Base-by-base conservation (phyloP, 352 stramenopile genomes). In the Pythium aristosporum region DNA sequence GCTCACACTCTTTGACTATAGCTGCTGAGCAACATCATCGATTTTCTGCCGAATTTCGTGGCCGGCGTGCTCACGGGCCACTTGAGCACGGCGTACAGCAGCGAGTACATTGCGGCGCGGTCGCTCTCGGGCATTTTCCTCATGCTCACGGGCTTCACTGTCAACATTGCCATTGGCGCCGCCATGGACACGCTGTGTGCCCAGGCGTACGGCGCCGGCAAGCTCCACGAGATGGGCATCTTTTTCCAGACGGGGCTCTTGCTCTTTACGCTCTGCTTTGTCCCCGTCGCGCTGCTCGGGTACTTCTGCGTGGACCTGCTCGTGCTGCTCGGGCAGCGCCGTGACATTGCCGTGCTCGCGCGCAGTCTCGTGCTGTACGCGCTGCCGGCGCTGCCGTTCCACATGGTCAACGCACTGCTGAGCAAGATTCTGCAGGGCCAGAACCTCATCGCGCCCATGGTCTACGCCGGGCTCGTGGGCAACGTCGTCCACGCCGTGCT, bases 151-250 rank as follows among this genome's bases (percentile, higher is more conserved):
- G 88, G 78, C 32, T 87, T 89, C 67, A 91, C 87, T 9, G 73
- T 92, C 16, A 91, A 88, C 49, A 81, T 94, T 23, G 85, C 84
- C 25, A 87, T 97, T 52, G 81, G 86, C 39, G 89, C 85, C 21
- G 89, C 89, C 32, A 95, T 97, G 85, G 88, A 97, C 65, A 97
- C 89, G 44, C 75, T 97, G 11, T 96, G 87, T 41, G 76, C 84
- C 12, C 81, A 95, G 46, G 85, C 88, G 23, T 91, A 89, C 55
- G 87, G 89, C 44, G 88, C 89, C n/a, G 86, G 87, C 47, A 89
- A 94, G 69, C 74, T 92, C 37, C 75, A 80, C 48, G 83, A 94
- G 61, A 89, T 97, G 69, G 88, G 89, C 9, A 73, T 91, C 30
- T 97, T 96, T 67, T 87, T 94, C 58, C 84, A 96, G 62, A 96